Conservation (phyloP, 768 basidiomycete species). For the Inosperma sp. region DNA sequence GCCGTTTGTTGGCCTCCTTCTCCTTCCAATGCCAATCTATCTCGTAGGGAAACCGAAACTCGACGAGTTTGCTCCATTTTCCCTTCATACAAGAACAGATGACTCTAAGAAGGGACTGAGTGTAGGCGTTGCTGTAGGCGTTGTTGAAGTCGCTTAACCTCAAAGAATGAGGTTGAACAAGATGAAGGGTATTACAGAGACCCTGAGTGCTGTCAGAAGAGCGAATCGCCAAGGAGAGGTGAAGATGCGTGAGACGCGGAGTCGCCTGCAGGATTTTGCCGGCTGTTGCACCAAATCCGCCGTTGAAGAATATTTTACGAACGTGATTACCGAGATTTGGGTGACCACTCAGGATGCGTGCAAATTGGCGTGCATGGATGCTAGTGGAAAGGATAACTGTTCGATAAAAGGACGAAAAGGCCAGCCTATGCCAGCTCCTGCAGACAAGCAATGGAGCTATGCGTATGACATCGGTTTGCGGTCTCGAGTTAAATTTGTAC, state of each 20-base stretch:
- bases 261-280: neutral
- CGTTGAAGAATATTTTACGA: neutral
- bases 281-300: neutral
- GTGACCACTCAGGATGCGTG: neutral
- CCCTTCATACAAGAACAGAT: neutral
- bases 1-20: neutral
- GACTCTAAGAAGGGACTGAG: neutral
- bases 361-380: too few relatives aligned
- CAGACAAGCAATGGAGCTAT: too few relatives aligned
- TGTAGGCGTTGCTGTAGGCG: neutral
- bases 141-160: neutral
- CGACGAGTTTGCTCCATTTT: too few relatives aligned
- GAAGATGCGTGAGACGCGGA: neutral
- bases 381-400: neutral
- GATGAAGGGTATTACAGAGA: neutral
- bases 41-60: too few relatives aligned
- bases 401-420: neutral
- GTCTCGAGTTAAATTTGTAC: neutral
- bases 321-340: neutral
- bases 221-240: neutral
- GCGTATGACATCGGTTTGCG: neutral
- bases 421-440: neutral
- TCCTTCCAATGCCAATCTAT: too few relatives aligned
- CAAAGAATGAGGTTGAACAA: neutral
- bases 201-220: slow-evolving; percentile 1